Evolutionary conservation across 2,329 filamentous ascomycete species (phyloP).

Genomic region (Fusarium ambrosium): DNA sequence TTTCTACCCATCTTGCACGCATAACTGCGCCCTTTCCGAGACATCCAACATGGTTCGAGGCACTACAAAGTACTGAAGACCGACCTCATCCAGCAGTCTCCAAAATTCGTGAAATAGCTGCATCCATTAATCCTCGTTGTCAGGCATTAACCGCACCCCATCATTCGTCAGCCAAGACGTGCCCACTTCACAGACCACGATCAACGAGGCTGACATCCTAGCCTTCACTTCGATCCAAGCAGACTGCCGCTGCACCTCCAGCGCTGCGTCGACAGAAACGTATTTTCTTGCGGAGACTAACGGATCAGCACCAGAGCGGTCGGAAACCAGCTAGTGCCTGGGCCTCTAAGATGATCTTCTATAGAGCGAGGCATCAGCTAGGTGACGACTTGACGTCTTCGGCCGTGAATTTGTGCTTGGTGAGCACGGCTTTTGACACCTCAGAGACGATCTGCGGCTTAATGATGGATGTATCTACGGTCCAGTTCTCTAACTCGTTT

Average conservation of each 20-base stretch:
- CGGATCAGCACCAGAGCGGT: slow-evolving; percentile 59
- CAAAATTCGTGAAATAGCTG: slow-evolving; percentile 24
- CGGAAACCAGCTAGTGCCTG: slow-evolving; percentile 55
- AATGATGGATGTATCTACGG: slow-evolving; percentile 7
- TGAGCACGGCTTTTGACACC: slow-evolving; percentile 54
- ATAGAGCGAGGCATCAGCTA: slow-evolving; percentile 50
- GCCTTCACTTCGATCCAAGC: slow-evolving; percentile 49
- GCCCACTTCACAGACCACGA: slow-evolving; percentile 54
- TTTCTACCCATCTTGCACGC: slow-evolving; percentile 3
- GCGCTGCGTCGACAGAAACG: slow-evolving; percentile 45
- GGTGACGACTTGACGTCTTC: slow-evolving; percentile 51
- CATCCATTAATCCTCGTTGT: slow-evolving; percentile 13
- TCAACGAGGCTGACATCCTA: slow-evolving; percentile 51
- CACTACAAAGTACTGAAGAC: slow-evolving; percentile 18
- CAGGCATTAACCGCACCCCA: slow-evolving; percentile 35
- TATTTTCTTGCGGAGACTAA: slow-evolving; percentile 55
- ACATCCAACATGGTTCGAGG: slow-evolving; percentile 13
- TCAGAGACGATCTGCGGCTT: slow-evolving; percentile 51
- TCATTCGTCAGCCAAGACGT: slow-evolving; percentile 30
- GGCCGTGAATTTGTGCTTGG: slow-evolving; percentile 50
- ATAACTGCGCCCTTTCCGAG: slow-evolving; percentile 7
- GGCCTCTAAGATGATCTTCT: slow-evolving; percentile 54
- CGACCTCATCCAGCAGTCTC: slow-evolving; percentile 3
- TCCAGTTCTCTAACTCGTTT: slow-evolving; percentile 33
- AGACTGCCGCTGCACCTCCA: slow-evolving; percentile 24